Evolutionary conservation across 352 stramenopile species (phyloP), one percentile per base, ranked within the genome.

Genomic region (Elongisporangium anandrum): DNA sequence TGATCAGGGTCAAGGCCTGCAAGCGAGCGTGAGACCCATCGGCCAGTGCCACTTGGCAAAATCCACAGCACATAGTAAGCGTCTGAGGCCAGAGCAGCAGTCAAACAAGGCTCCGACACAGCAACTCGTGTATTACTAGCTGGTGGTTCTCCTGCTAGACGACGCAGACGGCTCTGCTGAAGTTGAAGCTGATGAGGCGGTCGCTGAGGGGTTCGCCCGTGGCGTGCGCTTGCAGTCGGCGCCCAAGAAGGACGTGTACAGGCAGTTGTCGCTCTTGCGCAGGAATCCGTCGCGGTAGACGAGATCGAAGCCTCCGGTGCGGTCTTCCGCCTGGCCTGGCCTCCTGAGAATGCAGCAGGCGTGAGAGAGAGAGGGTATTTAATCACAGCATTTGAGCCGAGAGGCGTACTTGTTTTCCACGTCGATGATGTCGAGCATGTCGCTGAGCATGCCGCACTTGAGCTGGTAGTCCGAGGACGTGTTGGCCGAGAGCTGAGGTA

Each of bases 351-450:
- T 17, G 26, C 8, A 17, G 56, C 54, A 65, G 39, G 26, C 7
- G n/a, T n/a, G 24, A 49, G 45, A 5, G n/a, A n/a, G n/a, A n/a
- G 49, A 19, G 51, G 12, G 29, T 50, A 21, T 20, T 38, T 15
- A 52, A 17, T 19, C 58, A 62, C 12, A 63, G 20, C 22, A 21
- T 52, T 47, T 1, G 21, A 23, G 12, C 29, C 34, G 19, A 54
- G n/a, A 62, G 5, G 66, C 73, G 26, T 66, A 94, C 71, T 76
- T 83, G 63, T 76, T 90, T 61, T 98, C 94, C 7, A 98, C 63
- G 59, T 98, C 92, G 49, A 98, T 87, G 26, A 98, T 96, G 66
- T 98, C 91, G 15, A 98, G 77, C 73, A 97, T 95, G 62, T 98
- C 92, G 63, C 93, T 95, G 26, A 98, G 74, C 83, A 98, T 95